These are phyloP conservation scores for Nicotiana obtusifolia DNA, from an alignment of 257 asterid species.

Conservation along the genomic window DNA sequence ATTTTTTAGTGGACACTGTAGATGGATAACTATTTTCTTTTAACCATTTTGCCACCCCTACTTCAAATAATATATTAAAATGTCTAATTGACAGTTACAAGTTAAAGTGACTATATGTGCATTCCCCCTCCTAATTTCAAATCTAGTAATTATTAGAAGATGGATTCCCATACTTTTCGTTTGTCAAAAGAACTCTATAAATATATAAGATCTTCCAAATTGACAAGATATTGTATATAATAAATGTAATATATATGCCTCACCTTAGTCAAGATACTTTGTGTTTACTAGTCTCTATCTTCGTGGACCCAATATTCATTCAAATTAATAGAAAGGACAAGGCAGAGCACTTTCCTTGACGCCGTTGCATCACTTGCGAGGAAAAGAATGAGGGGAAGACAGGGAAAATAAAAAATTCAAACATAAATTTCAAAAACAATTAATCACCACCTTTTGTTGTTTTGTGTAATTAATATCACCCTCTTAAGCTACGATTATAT, in stretches of 20 bases:
- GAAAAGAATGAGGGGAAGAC: not conserved
- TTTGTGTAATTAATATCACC: not conserved
- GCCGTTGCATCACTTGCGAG: not conserved
- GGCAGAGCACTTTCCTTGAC: not conserved
- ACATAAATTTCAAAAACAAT: not conserved
- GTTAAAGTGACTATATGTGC: too few species aligned
- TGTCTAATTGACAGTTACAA: too few species aligned
- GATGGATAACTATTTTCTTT: too few species aligned
- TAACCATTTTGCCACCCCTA: too few species aligned
- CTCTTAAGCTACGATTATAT: not conserved
- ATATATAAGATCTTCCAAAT: not conserved
- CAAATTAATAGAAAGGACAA: not conserved
- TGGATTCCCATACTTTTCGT: not conserved
- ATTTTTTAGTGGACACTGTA: too few species aligned
- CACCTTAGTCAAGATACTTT: not conserved
- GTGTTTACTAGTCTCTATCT: not conserved
- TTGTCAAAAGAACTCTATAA: not conserved
- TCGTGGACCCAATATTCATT: not conserved
- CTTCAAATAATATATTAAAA: too few species aligned
- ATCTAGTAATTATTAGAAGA: not conserved
- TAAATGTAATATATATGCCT: not conserved
- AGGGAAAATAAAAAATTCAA: not conserved
- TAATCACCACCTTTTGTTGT: not conserved
- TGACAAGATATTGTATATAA: not conserved
- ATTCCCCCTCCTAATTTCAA: not conserved